Conservation (phyloP, 371 early-diverging fungal species). For the Fennellomyces sp. region DNA sequence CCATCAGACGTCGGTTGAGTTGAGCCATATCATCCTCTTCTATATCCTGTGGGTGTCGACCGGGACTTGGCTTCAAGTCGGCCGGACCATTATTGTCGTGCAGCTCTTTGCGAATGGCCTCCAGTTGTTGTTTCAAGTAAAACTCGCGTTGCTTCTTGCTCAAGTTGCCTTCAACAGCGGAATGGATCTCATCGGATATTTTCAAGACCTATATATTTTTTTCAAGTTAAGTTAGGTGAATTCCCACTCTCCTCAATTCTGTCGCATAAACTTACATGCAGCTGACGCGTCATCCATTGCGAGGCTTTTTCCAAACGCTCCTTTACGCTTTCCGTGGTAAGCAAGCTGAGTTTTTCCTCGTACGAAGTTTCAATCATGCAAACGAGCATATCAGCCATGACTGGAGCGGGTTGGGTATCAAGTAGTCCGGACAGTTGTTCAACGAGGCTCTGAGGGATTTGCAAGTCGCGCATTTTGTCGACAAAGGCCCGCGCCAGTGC, state of each 20-base stretch:
- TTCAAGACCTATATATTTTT: slow-evolving; percentile 78
- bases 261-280: no score
- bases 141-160: slow-evolving; percentile 81
- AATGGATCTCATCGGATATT: slow-evolving; percentile 76
- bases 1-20: slow-evolving; percentile 52
- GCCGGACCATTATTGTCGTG: slow-evolving; percentile 50
- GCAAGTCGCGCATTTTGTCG: slow-evolving; percentile 65
- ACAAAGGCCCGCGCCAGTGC: slow-evolving; percentile 60
- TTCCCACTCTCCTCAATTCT: no score
- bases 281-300: slow-evolving; percentile 75
- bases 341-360: slow-evolving; percentile 73
- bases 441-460: slow-evolving; percentile 63
- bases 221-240: no score
- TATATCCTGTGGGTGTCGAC: slow-evolving; percentile 37
- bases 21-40: slow-evolving; percentile 64
- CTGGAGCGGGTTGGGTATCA: slow-evolving; percentile 59
- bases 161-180: slow-evolving; percentile 72
- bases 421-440: slow-evolving; percentile 67
- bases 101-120: slow-evolving; percentile 76
- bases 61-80: slow-evolving; percentile 45
- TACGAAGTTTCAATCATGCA: slow-evolving; percentile 73
- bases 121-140: slow-evolving; percentile 73
- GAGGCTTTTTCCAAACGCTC: slow-evolving; percentile 60
- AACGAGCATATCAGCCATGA: slow-evolving; percentile 73
- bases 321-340: slow-evolving; percentile 61